These are phyloP conservation scores for Staphylotrichum longicolle DNA, from an alignment of 495 filamentous ascomycete genomes.

Conservation along the genomic window DNA sequence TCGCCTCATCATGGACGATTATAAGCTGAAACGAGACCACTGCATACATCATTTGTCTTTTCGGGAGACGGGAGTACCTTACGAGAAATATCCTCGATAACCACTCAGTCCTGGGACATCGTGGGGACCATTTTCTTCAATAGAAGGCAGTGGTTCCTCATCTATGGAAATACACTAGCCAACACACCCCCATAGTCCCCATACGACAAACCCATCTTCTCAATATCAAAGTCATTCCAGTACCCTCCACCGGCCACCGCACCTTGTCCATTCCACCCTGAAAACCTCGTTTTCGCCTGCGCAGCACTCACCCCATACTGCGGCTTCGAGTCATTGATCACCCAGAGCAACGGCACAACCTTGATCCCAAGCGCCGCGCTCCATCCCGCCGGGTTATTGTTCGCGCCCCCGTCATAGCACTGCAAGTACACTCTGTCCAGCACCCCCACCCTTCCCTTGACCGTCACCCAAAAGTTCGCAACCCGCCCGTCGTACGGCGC, in stretches of 20 bases:
- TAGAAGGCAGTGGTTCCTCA: background rate
- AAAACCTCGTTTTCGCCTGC: constrained; percentile 37
- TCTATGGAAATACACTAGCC: constrained; percentile 31
- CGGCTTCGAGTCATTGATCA: constrained; percentile 47
- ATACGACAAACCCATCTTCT: constrained; percentile 45
- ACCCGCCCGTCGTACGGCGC: constrained; percentile 37
- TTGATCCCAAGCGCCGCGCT: constrained; percentile 37
- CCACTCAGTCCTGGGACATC: no score
- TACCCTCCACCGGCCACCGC: constrained; percentile 42
- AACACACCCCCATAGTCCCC: constrained; percentile 38
- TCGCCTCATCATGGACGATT: no score
- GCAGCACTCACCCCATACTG: constrained; percentile 35
- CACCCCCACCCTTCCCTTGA: constrained; percentile 12
- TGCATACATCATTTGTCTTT: no score
- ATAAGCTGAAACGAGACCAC: no score
- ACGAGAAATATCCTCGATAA: no score
- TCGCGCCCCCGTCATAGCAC: constrained; percentile 44
- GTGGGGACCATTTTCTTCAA: no score
- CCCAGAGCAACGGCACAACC: constrained; percentile 47
- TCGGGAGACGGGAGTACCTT: no score
- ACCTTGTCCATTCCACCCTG: constrained; percentile 31
- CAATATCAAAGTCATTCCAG: constrained; percentile 50
- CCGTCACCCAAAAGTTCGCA: background rate
- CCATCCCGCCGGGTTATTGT: constrained; percentile 40
- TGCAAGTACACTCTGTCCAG: constrained; percentile 36